These are phyloP conservation scores for Leptodermis oblonga DNA, from an alignment of 257 asterid genomes.

Conservation along the genomic window DNA sequence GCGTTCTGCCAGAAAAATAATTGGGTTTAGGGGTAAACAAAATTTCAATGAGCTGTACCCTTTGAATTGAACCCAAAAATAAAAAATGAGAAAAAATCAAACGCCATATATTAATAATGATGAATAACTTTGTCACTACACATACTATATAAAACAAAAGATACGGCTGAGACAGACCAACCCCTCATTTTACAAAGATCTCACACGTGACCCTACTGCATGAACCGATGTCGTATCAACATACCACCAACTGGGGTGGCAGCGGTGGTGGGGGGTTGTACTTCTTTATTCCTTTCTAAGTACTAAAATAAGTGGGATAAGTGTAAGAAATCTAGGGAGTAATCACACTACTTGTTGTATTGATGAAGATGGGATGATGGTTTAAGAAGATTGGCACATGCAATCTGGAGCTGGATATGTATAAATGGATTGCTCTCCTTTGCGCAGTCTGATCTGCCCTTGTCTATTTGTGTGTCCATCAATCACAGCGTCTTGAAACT, in stretches of 20 bases:
- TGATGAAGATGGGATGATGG: background rate
- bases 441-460: slow-evolving; percentile 74
- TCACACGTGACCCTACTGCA: slow-evolving; percentile 1
- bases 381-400: slow-evolving; percentile 76
- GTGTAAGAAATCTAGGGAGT: background rate
- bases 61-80: background rate
- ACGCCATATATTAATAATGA: background rate
- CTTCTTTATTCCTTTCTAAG: background rate
- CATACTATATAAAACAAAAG: background rate
- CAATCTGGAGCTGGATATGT: slow-evolving; percentile 97
- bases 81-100: background rate
- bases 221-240: background rate
- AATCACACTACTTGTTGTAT: background rate
- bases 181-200: slow-evolving; percentile 3
- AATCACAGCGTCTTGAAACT: slow-evolving; percentile 55
- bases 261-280: too few relatives aligned
- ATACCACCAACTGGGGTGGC: background rate
- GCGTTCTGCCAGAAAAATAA: slow-evolving; percentile 5
- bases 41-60: background rate
- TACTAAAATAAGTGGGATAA: background rate
- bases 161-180: background rate
- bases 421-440: slow-evolving; percentile 64
- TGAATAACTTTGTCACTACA: too few relatives aligned
- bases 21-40: background rate
- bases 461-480: slow-evolving; percentile 80